A percentile compares a stretch with the other conserved stretches of the same genome.
These are phyloP conservation scores for Chenopodium album DNA, from an alignment of 148 eudicot genomes.

Conservation along the genomic window DNA sequence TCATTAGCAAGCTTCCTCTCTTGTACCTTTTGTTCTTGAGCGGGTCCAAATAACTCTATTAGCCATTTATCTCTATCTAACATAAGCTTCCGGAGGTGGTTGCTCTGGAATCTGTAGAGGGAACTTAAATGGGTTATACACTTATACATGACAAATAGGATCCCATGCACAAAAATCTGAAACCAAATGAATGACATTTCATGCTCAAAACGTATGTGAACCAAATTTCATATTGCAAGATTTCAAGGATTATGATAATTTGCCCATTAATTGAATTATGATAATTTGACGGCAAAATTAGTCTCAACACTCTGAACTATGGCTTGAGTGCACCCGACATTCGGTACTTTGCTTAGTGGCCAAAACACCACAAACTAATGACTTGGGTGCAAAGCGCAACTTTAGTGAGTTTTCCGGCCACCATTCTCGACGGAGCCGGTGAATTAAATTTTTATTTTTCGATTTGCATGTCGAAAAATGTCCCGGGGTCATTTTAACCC, in stretches of 20 bases:
- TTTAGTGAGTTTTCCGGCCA: no score
- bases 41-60: neutral
- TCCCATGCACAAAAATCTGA: neutral
- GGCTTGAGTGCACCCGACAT: no score
- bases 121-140: neutral
- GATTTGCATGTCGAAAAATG: no score
- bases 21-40: neutral
- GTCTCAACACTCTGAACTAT: no score
- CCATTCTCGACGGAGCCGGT: no score
- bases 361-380: no score
- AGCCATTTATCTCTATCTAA: conserved; percentile 10
- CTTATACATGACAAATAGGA: neutral
- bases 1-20: neutral
- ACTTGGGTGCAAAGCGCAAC: no score
- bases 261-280: neutral
- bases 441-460: no score
- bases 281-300: no score
- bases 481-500: no score
- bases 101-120: conserved; percentile 35
- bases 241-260: neutral
- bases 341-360: no score
- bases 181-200: neutral
- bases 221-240: neutral
- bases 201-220: neutral
- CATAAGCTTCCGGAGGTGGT: conserved; percentile 33